phyloP scores from a whole-genome alignment of 257 asterid genomes.

The Gardenia jasminoides region DNA sequence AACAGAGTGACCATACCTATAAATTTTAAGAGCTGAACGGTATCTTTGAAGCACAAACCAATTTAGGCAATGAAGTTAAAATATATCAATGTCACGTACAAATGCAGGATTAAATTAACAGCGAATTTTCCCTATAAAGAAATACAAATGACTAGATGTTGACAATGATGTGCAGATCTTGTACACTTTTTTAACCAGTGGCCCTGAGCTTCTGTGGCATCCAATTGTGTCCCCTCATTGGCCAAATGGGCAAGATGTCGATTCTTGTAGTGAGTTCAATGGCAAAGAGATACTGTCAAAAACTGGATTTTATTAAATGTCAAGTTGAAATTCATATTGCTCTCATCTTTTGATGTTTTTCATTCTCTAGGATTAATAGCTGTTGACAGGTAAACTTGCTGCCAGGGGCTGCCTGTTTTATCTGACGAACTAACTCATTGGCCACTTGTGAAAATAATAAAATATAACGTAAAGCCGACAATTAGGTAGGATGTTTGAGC shows the following conservation, averaged over 20 bases:
- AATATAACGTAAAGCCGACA: slow-evolving; percentile 1
- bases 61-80: background rate
- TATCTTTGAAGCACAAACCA: too few relatives aligned
- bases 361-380: background rate
- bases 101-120: too few relatives aligned
- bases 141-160: background rate
- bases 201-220: slow-evolving; percentile 1
- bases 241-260: background rate
- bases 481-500: background rate
- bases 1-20: too few relatives aligned
- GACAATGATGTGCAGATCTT: slow-evolving; percentile 5
- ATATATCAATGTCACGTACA: too few relatives aligned
- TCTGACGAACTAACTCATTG: background rate
- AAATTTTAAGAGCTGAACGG: too few relatives aligned
- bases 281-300: background rate
- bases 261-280: background rate
- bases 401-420: background rate
- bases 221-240: slow-evolving; percentile 16
- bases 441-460: background rate
- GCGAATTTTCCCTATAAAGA: background rate
- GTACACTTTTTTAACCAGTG: background rate
- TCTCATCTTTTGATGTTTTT: background rate
- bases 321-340: background rate
- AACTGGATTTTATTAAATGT: background rate
- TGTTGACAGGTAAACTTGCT: slow-evolving; percentile 10